Evolutionary conservation across 1,284 basidiomycete genomes (phyloP), one percentile per base, ranked within the genome.

Genomic region (Microbotryum lychnidis-dioicae): DNA sequence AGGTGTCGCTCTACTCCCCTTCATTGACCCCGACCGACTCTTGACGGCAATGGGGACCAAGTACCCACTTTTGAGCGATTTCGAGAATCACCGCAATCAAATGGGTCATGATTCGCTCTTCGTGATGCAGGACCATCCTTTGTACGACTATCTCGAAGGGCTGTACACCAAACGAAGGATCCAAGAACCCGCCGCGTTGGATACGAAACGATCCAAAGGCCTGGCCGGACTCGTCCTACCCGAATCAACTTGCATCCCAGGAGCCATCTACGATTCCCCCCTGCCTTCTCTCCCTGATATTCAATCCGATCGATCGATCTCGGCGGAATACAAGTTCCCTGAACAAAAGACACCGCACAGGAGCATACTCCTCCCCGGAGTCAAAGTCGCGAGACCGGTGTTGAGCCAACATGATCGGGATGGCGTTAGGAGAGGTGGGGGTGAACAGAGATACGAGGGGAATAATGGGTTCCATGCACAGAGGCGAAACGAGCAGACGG

Each of bases 1-100:
- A 76, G 96, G 96, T 61, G 91, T 99, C 52, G 93, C 93, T 0
- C 79, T 98, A 3, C 79, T 99, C 25, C 93, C 96, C 0, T 99
- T 98, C 78, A 98, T 99, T 68, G 91, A 98, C 73, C 82, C 87
- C 74, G 82, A 82, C 63, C 83, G 93, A 21, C 77, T 97, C 25
- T 77, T 97, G 56, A 83, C 82, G 27, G 91, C 92, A 3, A 90
- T 99, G 84, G 82, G 80, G n/a, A 78, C 81, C 29, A 82, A 83
- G 62, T 91, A 94, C 75, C 76, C 80, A 0, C 77, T 83, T 49
- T 80, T 99, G 49, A 83, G 81, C 2, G 87, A 90, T 56, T 90
- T 89, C 12, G 94, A 99, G 76, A 79, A 83, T 50, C 80, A 80
- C 54, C 81, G 96, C 53, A 98, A 99, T 76, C 80, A 79, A 47